Evolutionary conservation across 129 eudicot genomes (phyloP), one percentile per base, ranked within the genome.

Genomic region (Flaveria robusta): DNA sequence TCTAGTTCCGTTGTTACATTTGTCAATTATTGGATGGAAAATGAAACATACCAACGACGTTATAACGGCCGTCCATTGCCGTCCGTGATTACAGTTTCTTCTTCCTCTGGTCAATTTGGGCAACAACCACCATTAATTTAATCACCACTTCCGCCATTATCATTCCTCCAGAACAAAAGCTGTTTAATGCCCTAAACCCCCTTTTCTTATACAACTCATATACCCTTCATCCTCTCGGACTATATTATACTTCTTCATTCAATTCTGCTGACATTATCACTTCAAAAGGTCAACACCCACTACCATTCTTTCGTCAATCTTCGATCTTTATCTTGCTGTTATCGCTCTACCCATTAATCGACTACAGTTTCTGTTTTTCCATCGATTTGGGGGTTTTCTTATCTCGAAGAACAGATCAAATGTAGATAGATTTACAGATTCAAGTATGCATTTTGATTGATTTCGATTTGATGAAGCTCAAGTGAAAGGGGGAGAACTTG

Each of bases 141-240:
- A 49, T 49, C 20, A 4, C 59, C 54, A 47, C 14, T 47, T 47
- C 54, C 54, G 54, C 54, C 59, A 51, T 51, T 51, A 51, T 49
- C 15, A 49, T 15, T 15, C 5, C 20, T 49, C 55, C 5, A 13
- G 4, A n/a, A 18, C 16, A 13, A 7, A 49, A 10, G 1, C 16
- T 15, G 18, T 49, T 13, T 51, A n/a, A 51, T 51, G 59, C 59
- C 59, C 59, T 51, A 51, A 51, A 51, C 59, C 59, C 54, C 18
- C 59, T 51, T 51, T n/a, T 51, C 59, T 49, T 15, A 49, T n/a
- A 51, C 59, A 51, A n/a, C 59, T 51, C 59, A 51, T 51, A 51
- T 8, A 16, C 18, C 22, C 59, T 51, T n/a, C 22, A 51, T 34
- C 39, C 39, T 34, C 7, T 34, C 39, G 39, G 39, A 34, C 5